Evolutionary conservation across 176 grass and related monocot genomes (phyloP).

Genomic region (Avena insularis): DNA sequence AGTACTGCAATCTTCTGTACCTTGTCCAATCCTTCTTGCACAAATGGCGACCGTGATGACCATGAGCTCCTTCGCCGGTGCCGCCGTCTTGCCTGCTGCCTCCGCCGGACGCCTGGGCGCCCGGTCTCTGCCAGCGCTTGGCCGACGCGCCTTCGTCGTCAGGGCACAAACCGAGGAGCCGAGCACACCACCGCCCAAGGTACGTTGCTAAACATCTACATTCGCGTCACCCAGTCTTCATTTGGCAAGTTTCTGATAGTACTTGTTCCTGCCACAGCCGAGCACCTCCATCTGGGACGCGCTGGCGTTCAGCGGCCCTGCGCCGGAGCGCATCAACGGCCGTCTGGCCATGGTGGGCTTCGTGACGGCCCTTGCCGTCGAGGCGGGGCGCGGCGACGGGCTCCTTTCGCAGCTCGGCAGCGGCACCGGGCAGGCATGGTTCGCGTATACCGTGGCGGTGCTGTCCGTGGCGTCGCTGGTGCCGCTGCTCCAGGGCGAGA

Average conservation of each 20-base stretch:
- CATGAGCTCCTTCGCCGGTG: neutral
- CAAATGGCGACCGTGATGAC: neutral
- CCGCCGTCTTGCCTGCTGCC: neutral
- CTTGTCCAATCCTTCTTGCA: neutral
- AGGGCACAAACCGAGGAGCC: neutral
- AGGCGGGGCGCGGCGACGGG: conserved; percentile 66
- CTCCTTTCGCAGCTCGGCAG: neutral
- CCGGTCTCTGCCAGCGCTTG: neutral
- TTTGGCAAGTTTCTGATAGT: neutral
- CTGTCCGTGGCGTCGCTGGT: too few relatives aligned
- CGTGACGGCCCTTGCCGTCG: neutral
- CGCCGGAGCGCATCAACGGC: conserved; percentile 75
- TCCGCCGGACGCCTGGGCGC: neutral
- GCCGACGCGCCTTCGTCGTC: neutral
- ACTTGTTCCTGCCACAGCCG: neutral
- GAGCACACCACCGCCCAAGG: neutral
- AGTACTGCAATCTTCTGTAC: neutral
- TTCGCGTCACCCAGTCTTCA: neutral
- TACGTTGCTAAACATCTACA: neutral
- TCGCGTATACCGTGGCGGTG: too few relatives aligned
- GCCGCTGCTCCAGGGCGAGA: too few relatives aligned
- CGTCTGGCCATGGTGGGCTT: neutral
- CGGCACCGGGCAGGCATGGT: too few relatives aligned
- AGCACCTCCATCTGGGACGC: conserved; percentile 45
- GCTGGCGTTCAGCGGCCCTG: conserved; percentile 61